phyloP scores from a whole-genome alignment of 2,329 filamentous ascomycete species.

The Aspergillus carbonarius region DNA sequence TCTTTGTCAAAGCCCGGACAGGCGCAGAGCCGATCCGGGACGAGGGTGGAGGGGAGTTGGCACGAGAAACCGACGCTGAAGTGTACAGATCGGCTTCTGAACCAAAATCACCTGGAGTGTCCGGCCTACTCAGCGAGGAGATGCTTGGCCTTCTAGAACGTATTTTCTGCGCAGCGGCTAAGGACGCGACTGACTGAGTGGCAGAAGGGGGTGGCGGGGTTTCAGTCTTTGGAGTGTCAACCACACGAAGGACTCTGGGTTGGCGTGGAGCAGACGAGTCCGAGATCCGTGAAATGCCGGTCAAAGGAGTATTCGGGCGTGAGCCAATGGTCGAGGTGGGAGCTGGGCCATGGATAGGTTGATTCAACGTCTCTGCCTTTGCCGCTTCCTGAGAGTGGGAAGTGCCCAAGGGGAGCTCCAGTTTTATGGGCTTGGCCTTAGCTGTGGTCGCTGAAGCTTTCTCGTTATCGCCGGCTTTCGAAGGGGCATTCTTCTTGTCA shows the following conservation, averaged over 20 bases:
- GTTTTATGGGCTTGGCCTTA: conserved; percentile 36
- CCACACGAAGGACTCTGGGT: conserved; percentile 56
- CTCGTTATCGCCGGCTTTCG: conserved; percentile 10
- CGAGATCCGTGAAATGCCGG: conserved; percentile 36
- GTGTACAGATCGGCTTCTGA: conserved; percentile 60
- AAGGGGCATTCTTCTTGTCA: conserved; percentile 19
- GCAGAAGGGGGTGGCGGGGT: conserved; percentile 32
- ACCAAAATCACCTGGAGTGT: conserved; percentile 59
- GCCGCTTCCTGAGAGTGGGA: conserved; percentile 20
- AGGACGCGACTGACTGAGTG: conserved; percentile 33
- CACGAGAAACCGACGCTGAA: conserved; percentile 59
- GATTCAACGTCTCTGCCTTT: conserved; percentile 27
- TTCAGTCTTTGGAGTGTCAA: conserved; percentile 57
- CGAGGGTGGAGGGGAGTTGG: conserved; percentile 56
- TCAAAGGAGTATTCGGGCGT: conserved; percentile 51
- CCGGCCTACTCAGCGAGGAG: conserved; percentile 58
- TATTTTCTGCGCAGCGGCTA: conserved; percentile 30
- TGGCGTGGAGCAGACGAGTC: conserved; percentile 41
- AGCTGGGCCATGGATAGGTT: conserved; percentile 24
- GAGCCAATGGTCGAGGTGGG: conserved; percentile 41
- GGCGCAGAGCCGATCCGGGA: conserved; percentile 60
- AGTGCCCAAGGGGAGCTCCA: conserved; percentile 29
- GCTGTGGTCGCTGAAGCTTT: conserved; percentile 9
- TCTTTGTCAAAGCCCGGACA: conserved; percentile 60
- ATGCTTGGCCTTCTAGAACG: conserved; percentile 43